Base-by-base conservation (phyloP, 441 rosid genomes). In the Pelargonium cotyledonis region DNA sequence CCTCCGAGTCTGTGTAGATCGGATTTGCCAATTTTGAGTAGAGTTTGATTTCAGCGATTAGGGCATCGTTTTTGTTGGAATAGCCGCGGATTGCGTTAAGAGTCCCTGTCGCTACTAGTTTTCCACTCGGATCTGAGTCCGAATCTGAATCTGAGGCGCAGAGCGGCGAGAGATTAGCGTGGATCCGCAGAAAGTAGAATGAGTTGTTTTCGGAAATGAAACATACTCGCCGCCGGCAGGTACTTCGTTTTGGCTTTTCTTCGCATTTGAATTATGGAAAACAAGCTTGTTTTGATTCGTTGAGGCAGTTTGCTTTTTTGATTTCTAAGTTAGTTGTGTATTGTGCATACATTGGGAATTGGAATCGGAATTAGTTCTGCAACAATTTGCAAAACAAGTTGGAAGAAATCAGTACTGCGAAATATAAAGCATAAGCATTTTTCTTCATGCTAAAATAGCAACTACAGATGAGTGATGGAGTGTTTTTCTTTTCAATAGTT, bases 61-160 rank as follows among this genome's bases (percentile, higher is more conserved):
- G 41, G 41, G 41, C 41, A 5, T 38, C 41, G 41, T 38, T 38
- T 38, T 8, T 38, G 41, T 38, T 38, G 41, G 41, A 38, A 38
- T 1, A 6, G 8, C 41, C 41, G 41, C 8, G 41, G 41, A 38
- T 38, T 38, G 41, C 8, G 41, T 38, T 5, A 4, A 21, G 8
- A 6, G 8, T 38, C 8, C 1, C 8, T 5, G 0, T 38, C 41
- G 41, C 41, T 38, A 38, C 41, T 38, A 6, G 41, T 38, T 38
- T n/a, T 51, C 18, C 58, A n/a, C 58, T 51, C 58, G 58, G 58
- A 51, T 51, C 58, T n/a, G 58, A n/a, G 19, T n/a, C 58, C 16
- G 18, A 51, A 51, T 51, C 58, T 51, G 58, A 5, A 6, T 51
- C 58, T n/a, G 58, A n/a, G 6, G 8, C 58, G 53, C 16, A 47